phyloP scores from a whole-genome alignment of 2,329 filamentous ascomycete species.

The Ascochyta clinopodiicola region DNA sequence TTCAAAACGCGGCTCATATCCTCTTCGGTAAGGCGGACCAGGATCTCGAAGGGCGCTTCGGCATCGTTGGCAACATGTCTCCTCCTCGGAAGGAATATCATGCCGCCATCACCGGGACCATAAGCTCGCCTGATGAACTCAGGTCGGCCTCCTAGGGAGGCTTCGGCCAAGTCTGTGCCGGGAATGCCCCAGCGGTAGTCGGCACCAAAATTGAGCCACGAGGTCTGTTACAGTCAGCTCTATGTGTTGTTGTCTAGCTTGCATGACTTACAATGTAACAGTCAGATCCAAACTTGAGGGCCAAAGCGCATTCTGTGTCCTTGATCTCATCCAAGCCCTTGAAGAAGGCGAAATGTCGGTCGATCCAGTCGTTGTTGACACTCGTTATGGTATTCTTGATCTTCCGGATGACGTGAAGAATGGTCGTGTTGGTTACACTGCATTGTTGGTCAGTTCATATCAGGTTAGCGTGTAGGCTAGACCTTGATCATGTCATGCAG shows the following conservation, averaged over 20 bases:
- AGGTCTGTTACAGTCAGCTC: slow-evolving; percentile 24
- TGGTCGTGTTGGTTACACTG: slow-evolving; percentile 42
- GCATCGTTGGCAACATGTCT: slow-evolving; percentile 27
- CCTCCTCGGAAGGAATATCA: slow-evolving; percentile 44
- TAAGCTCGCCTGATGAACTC: slow-evolving; percentile 44
- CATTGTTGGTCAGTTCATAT: slow-evolving; percentile 19
- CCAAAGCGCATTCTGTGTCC: slow-evolving; percentile 40
- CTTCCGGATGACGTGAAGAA: slow-evolving; percentile 34
- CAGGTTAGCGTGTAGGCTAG: slow-evolving; percentile 13
- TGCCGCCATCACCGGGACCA: slow-evolving; percentile 41
- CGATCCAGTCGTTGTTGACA: slow-evolving; percentile 43
- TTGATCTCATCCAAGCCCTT: slow-evolving; percentile 36
- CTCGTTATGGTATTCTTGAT: slow-evolving; percentile 37
- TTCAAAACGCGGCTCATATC: slow-evolving; percentile 42
- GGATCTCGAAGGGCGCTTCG: slow-evolving; percentile 45
- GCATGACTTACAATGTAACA: slow-evolving; percentile 34
- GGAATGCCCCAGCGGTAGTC: slow-evolving; percentile 45
- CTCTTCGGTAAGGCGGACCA: slow-evolving; percentile 41
- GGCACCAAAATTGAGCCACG: slow-evolving; percentile 45
- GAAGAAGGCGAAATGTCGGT: slow-evolving; percentile 40
- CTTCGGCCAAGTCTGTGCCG: slow-evolving; percentile 33
- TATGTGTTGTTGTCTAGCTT: not conserved
- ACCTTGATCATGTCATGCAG: slow-evolving; percentile 9
- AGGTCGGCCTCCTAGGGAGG: slow-evolving; percentile 37
- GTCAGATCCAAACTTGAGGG: slow-evolving; percentile 39